Base-by-base conservation (phyloP, 192 early-diverging fungal genomes). In the Coemansia sp. region DNA sequence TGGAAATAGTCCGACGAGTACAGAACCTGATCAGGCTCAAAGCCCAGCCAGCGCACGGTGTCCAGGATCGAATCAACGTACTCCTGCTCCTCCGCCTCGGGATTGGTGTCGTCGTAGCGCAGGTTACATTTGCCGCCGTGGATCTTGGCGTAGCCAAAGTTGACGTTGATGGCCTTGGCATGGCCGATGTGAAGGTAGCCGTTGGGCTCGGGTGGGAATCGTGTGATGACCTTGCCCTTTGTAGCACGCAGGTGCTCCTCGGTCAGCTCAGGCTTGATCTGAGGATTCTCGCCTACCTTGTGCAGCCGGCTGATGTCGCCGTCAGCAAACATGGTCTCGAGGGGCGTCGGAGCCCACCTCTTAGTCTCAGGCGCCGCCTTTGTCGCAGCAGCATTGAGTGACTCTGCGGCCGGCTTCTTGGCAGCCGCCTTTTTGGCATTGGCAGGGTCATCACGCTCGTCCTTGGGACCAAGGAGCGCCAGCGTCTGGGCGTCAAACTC, bases 171-270 rank as follows among this genome's bases (percentile, higher is more conserved):
- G 40, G 96, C 98, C 80, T 99, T 99, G 59, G 95, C 94, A 69
- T 99, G 98, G 51, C 98, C 96, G 77, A 99, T 98, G 73, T 99
- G 96, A 49, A 98, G 81, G 81, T 87, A 96, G 21, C 98, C 96
- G 71, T 99, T 98, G 53, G 98, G 98, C 83, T 98, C 98, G 53
- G 98, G 98, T 21, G 98, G 98, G 82, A 99, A 99, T 38, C 98
- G 94, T 13, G 98, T 99, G 15, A 98, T 62, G 13, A 98, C 96
- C 64, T 86, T 86, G 15, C 93, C 92, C 40, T 88, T 88, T 1
- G 98, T 98, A 7, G 86, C 86, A 52, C 87, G 85, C 30, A 99
- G 80, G 67, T 99, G 98, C 72, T 87, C 85, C 24, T 82, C 82
- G 86, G 92, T 96, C 50, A 98, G 78, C 66, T 87, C 84, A 9